A percentile compares a stretch with the other conserved stretches of the same genome.
Evolutionary conservation across 1,284 basidiomycete genomes (phyloP).

Genomic region (Mycena sp.): DNA sequence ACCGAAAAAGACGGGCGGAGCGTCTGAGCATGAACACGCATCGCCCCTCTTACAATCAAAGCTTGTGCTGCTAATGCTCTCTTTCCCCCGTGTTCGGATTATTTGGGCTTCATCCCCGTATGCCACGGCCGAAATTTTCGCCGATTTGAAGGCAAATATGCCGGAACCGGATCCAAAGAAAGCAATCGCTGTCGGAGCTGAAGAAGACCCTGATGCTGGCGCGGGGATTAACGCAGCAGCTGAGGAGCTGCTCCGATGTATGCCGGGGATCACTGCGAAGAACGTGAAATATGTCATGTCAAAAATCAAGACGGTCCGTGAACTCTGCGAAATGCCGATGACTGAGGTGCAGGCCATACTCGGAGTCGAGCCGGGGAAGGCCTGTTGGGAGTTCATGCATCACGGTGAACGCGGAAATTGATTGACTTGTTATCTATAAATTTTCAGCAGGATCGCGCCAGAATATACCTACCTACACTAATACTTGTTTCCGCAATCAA

Average conservation of each 20-base stretch:
- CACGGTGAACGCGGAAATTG: constrained; percentile 57
- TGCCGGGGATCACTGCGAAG: constrained; percentile 87
- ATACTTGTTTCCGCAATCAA: too few relatives aligned
- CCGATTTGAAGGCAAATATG: constrained; percentile 88
- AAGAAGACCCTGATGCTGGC: constrained; percentile 72
- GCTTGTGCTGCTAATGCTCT: constrained; percentile 87
- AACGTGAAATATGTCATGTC: constrained; percentile 90
- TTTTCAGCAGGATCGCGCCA: too few relatives aligned
- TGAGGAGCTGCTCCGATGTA: constrained; percentile 76
- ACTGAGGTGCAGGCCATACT: constrained; percentile 78
- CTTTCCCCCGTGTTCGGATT: constrained; percentile 92
- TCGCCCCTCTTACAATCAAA: constrained; percentile 82
- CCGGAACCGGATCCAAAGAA: constrained; percentile 84
- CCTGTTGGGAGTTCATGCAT: constrained; percentile 86
- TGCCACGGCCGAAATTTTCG: constrained; percentile 92
- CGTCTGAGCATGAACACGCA: constrained; percentile 50
- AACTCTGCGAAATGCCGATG: constrained; percentile 76
- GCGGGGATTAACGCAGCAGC: constrained; percentile 77
- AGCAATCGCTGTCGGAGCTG: constrained; percentile 84
- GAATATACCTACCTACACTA: too few relatives aligned
- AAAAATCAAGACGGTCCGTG: constrained; percentile 79
- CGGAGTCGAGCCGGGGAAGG: constrained; percentile 84
- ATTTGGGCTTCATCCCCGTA: constrained; percentile 98
- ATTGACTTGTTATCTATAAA: neutral
- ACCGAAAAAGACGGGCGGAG: constrained; percentile 51